Conservation (phyloP, 345 rosid genomes). For the Dimocarpus longan region DNA sequence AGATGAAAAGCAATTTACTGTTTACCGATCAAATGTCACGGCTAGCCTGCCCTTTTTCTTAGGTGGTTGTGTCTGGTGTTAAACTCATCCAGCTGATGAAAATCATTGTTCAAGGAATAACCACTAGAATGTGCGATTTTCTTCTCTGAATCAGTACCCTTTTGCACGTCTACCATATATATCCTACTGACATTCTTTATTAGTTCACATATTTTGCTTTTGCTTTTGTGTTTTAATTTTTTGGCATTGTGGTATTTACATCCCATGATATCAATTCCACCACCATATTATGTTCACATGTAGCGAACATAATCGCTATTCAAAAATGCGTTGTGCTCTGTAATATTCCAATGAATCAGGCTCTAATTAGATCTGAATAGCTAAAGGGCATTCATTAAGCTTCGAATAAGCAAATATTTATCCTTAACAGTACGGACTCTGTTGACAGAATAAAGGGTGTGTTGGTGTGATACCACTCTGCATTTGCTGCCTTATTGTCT, state of each 20-base stretch:
- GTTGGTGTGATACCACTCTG: not conserved
- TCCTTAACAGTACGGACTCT: not conserved
- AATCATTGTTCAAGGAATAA: conserved; percentile 11
- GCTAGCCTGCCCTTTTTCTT: not conserved
- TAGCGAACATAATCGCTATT: not conserved
- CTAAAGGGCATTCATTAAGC: too few relatives aligned
- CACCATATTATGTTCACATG: not conserved
- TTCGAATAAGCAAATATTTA: not conserved
- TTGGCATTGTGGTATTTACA: not conserved
- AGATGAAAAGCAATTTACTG: not conserved
- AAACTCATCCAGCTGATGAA: not conserved
- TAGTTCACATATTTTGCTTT: not conserved
- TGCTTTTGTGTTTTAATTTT: not conserved
- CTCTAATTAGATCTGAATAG: too few relatives aligned
- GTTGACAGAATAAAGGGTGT: not conserved
- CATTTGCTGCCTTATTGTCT: not conserved
- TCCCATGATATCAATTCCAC: not conserved
- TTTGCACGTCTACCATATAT: not conserved
- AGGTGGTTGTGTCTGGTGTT: conserved; percentile 2
- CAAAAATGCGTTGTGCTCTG: too few relatives aligned
- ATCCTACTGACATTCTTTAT: not conserved
- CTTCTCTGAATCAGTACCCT: not conserved
- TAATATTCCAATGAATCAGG: too few relatives aligned
- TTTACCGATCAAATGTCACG: not conserved
- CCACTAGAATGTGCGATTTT: conserved; percentile 6